phyloP scores from a whole-genome alignment of 2,329 filamentous ascomycete genomes.

The Aspergillus sp. region DNA sequence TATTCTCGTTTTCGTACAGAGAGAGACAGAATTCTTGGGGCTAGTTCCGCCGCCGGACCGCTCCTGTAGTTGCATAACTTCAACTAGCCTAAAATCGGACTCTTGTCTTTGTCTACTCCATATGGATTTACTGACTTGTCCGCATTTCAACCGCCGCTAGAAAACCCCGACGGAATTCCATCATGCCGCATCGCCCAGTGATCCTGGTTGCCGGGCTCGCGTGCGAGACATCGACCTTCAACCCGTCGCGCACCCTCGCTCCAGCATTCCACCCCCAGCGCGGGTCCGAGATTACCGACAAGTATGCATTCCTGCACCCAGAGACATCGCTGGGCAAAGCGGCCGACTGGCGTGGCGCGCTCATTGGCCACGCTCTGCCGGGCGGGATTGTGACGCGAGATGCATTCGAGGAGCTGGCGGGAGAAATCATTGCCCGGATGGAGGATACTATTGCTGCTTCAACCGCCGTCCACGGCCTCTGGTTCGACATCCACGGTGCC shows the following conservation, averaged over 20 bases:
- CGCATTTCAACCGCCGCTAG: too few species aligned
- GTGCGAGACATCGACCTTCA: slow-evolving; percentile 47
- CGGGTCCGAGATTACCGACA: slow-evolving; percentile 34
- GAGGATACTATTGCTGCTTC: slow-evolving; percentile 23
- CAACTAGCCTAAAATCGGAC: too few species aligned
- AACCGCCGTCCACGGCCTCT: slow-evolving; percentile 38
- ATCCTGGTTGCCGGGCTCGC: slow-evolving; percentile 46
- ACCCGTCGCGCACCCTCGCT: slow-evolving; percentile 40
- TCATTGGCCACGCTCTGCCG: slow-evolving; percentile 45
- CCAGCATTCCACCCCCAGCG: slow-evolving; percentile 43
- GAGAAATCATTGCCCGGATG: slow-evolving; percentile 35
- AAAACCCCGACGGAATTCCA: too few species aligned
- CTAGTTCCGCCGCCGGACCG: too few species aligned
- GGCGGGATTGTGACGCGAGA: slow-evolving; percentile 40
- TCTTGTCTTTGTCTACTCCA: too few species aligned
- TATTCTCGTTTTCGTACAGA: too few species aligned
- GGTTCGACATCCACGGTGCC: slow-evolving; percentile 49
- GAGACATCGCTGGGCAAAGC: slow-evolving; percentile 33
- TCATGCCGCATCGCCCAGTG: slow-evolving; percentile 33
- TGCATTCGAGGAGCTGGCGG: slow-evolving; percentile 39
- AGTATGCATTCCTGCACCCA: slow-evolving; percentile 39
- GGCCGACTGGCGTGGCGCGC: slow-evolving; percentile 42
- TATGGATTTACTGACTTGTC: too few species aligned
- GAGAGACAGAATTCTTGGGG: too few species aligned
- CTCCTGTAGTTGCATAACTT: too few species aligned